Percentiles rank a stretch among this genome's conserved stretches.
Evolutionary conservation across 1,284 basidiomycete species (phyloP).

Genomic region (Blastosporella zonata): DNA sequence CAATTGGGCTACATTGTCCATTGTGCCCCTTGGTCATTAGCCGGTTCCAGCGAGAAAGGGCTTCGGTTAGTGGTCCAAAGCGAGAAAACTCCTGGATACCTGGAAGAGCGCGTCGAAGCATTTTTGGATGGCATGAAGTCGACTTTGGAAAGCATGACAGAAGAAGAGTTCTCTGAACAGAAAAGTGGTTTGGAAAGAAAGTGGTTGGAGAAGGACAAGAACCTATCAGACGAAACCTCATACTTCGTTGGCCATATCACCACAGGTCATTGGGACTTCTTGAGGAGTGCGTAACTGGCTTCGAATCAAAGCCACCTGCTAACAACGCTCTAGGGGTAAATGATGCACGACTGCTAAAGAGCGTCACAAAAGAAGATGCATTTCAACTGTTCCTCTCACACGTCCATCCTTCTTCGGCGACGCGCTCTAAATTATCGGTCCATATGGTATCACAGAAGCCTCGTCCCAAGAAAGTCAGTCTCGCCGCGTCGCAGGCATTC

Average conservation of each 20-base stretch:
- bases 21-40: slow-evolving; percentile 51
- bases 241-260: slow-evolving; percentile 72
- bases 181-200: slow-evolving; percentile 62
- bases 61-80: slow-evolving; percentile 91
- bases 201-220: slow-evolving; percentile 56
- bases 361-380: slow-evolving; percentile 76
- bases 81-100: slow-evolving; percentile 79
- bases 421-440: slow-evolving; percentile 77
- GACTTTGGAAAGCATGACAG: slow-evolving; percentile 55
- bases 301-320: slow-evolving; percentile 5
- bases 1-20: slow-evolving; percentile 93
- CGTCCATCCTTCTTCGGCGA: slow-evolving; percentile 69
- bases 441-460: slow-evolving; percentile 76
- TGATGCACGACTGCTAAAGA: slow-evolving; percentile 64
- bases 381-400: slow-evolving; percentile 69
- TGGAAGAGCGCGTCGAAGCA: slow-evolving; percentile 86
- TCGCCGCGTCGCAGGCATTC: slow-evolving; percentile 65
- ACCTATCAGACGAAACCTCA: slow-evolving; percentile 76
- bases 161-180: slow-evolving; percentile 65
- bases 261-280: slow-evolving; percentile 78
- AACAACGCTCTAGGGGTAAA: slow-evolving; percentile 45
- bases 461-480: slow-evolving; percentile 59
- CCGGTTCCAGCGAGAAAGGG: slow-evolving; percentile 70
- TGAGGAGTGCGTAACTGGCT: slow-evolving; percentile 32
- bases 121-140: slow-evolving; percentile 77